phyloP scores from a whole-genome alignment of 106 monocot species.

The Amphibolis antarctica region DNA sequence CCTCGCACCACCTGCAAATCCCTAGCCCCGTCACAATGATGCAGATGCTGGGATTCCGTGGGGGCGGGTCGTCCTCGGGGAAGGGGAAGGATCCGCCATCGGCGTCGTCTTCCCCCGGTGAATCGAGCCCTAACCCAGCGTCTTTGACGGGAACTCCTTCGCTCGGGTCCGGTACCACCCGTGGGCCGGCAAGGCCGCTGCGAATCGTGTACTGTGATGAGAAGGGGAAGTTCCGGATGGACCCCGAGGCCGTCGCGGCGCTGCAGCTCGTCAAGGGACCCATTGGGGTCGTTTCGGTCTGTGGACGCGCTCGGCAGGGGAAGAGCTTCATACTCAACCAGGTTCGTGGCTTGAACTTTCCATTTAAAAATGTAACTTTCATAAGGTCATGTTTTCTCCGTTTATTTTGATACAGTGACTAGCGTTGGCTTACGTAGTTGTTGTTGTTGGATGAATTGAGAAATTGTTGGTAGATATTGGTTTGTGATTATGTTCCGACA shows the following conservation, averaged over 20 bases:
- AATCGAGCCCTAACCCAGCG: background rate
- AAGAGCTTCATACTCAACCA: constrained; percentile 28
- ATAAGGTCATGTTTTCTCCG: no score
- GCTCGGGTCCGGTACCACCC: background rate
- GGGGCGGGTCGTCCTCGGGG: constrained; percentile 20
- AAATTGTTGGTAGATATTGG: no score
- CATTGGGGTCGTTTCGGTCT: constrained; percentile 25
- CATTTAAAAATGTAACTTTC: no score
- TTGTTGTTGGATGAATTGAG: no score
- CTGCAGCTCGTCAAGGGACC: constrained; percentile 56
- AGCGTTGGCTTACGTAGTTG: no score
- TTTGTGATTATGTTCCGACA: no score
- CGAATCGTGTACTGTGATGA: constrained; percentile 24
- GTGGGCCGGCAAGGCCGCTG: constrained; percentile 35
- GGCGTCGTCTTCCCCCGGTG: constrained; percentile 5
- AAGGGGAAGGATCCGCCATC: constrained; percentile 1
- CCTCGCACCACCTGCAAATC: background rate
- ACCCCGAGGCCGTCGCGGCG: constrained; percentile 84
- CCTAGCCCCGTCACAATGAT: constrained; percentile 32
- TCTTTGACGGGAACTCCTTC: constrained; percentile 1
- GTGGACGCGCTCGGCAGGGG: constrained; percentile 27
- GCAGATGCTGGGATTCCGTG: constrained; percentile 60
- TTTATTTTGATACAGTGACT: no score
- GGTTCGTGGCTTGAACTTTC: background rate
- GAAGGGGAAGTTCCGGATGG: constrained; percentile 74